Conservation (phyloP, 805 yeast species). For the Suhomyces pyralidae region DNA sequence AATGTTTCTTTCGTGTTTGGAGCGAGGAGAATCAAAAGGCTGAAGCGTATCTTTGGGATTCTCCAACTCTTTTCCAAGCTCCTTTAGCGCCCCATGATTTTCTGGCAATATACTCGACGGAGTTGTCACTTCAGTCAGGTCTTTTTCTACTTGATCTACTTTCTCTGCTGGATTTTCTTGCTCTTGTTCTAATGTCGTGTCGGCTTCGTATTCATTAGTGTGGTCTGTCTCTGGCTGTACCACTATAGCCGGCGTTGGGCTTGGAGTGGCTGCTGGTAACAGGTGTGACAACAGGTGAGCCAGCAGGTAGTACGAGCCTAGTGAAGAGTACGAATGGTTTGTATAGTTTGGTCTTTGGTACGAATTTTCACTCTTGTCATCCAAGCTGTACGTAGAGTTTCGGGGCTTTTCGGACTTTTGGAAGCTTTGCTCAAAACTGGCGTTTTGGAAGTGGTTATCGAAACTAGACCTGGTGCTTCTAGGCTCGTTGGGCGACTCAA, state of each 20-base stretch:
- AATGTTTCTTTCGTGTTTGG: constrained; percentile 1
- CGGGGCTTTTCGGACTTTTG: not conserved
- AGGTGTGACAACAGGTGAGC: not conserved
- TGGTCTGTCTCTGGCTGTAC: not conserved
- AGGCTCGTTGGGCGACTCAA: not conserved
- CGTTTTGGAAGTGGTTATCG: not conserved
- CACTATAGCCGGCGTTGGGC: constrained; percentile 7
- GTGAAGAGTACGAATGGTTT: constrained; percentile 24
- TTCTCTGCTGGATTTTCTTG: not conserved
- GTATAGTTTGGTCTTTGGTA: constrained; percentile 8
- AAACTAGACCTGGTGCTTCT: constrained; percentile 1
- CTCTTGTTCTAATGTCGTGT: not conserved
- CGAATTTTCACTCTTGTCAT: not conserved
- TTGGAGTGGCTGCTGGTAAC: not conserved
- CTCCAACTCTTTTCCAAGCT: not conserved
- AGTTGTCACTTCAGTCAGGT: not conserved
- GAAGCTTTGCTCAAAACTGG: not conserved
- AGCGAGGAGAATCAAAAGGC: not conserved
- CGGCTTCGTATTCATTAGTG: not conserved
- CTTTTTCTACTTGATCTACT: too few species aligned
- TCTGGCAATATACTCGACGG: not conserved
- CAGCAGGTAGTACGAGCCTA: constrained; percentile 19
- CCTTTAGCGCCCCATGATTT: not conserved
- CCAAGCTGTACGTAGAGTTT: not conserved
- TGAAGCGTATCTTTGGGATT: not conserved